Evolutionary conservation across 2,329 filamentous ascomycete genomes (phyloP), one percentile per base, ranked within the genome.

Genomic region (Bipolaris cookei): DNA sequence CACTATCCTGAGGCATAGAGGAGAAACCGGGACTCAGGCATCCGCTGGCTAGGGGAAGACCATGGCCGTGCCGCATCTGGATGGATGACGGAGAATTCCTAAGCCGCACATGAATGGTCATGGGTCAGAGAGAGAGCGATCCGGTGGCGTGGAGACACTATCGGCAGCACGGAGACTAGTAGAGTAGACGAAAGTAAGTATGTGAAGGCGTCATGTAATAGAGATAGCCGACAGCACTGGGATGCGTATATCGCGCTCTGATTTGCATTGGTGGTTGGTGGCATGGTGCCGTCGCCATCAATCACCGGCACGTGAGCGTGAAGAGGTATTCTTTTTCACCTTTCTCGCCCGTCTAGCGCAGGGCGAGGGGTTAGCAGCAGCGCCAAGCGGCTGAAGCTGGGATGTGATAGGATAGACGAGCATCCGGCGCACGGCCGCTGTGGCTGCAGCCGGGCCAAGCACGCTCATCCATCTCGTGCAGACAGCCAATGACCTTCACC

Each of bases 11-110:
- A 72, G 67, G 70, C 67, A 65, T 41, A 45, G 47, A 60, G 50
- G 46, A 60, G 59, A 65, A 63, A 66, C 69, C 70, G 71, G 68
- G 63, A 69, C 65, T 72, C 42, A 71, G 69, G 69, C 70, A 74
- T 74, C 71, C 70, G 71, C 63, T 60, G 69, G 65, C 62, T 51
- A 61, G 13, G 21, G 25, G 39, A 37, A 55, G 37, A 53, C 34
- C 41, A 38, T 37, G 34, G 28, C 57, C 54, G 54, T 54, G 59
- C 59, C 53, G 50, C 48, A 41, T 28, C 52, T 43, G 23, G 46
- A 47, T 43, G 20, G 30, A 38, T 41, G 30, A 30, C 51, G 60
- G 52, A 61, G 54, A 56, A 58, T 54, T 56, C 41, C 30, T 37
- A 39, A 4, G 10, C 28, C 28, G 28, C 28, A 30, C 28, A 30